These are phyloP conservation scores for Berkeleyomyces rouxiae DNA, from an alignment of 2,329 filamentous ascomycete species.

Conservation along the genomic window DNA sequence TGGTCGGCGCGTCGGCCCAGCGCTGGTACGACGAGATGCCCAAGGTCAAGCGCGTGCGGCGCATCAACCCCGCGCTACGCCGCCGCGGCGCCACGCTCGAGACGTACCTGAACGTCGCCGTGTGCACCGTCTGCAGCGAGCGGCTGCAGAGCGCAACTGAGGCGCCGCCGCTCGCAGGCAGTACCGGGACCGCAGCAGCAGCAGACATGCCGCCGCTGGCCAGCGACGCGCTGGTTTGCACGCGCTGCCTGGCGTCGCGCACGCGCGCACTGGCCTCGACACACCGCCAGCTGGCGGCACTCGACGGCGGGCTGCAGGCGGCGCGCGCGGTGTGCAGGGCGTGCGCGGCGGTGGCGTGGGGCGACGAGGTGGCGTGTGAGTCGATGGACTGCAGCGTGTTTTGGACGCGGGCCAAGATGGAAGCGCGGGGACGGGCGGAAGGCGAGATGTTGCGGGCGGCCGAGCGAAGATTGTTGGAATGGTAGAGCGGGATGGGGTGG, in stretches of 20 bases:
- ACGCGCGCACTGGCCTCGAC: conserved; percentile 38
- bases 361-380: conserved; percentile 71
- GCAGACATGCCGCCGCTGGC: not conserved
- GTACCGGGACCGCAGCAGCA: not conserved
- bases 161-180: not conserved
- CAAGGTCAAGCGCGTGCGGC: conserved; percentile 57
- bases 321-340: conserved; percentile 59
- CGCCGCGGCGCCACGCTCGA: conserved; percentile 48
- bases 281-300: conserved; percentile 43
- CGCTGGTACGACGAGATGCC: conserved; percentile 96
- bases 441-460: conserved; percentile 19
- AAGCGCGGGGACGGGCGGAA: conserved; percentile 28
- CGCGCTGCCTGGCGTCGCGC: conserved; percentile 38
- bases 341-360: conserved; percentile 56
- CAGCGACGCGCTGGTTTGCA: not conserved
- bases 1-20: conserved; percentile 80
- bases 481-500: conserved; percentile 16
- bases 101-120: conserved; percentile 70
- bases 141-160: not conserved
- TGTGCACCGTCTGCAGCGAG: conserved; percentile 57
- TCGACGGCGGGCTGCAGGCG: conserved; percentile 40
- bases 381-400: conserved; percentile 88
- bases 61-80: conserved; percentile 15
- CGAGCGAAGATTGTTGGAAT: conserved; percentile 21
- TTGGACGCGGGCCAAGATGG: conserved; percentile 56